Base-by-base conservation (phyloP, 164 flowering plant genomes). In the Macadamia integrifolia region DNA sequence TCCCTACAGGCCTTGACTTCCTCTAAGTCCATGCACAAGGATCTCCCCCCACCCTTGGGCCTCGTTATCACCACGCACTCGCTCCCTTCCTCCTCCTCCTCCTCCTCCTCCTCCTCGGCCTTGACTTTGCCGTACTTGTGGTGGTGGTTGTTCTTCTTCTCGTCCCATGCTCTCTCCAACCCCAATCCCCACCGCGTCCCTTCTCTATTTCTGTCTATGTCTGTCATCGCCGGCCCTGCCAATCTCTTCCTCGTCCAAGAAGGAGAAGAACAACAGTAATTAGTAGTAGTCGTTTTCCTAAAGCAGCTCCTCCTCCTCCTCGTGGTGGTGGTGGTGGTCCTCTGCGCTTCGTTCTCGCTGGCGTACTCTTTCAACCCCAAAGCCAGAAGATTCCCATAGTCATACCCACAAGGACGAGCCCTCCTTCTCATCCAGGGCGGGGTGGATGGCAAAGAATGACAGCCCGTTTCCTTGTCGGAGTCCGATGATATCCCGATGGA, bases 1-100 rank as follows among this genome's bases (percentile, higher is more conserved):
- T 88, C 93, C 44, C 78, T 74, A 58, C 90, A 86, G 1, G 91
- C 93, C 76, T 84, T 88, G 46, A 86, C 85, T 75, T 88, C 93
- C 53, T 80, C 88, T 78, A 82, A 58, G 64, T 83, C 88, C 93
- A 88, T 84, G 30, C 84, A 79, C 81, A 86, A 53, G 1, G 82
- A 73, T 60, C 83, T 79, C 57, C 72, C 74, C 52, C 89, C 90
- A 60, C 88, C 87, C 40, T 82, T 85, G 0, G 93, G 83, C 79
- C 77, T 79, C 0, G 89, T 81, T 10, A 83, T 80, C 78, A 84
- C 79, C 77, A 75, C 55, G 57, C 78, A 56, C 35, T 79, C 84
- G 12, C 75, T 60, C 2, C 77, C 81, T 43, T 35, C 40, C 3
- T 63, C 59, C 1, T 72, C 13, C 9, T 60, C 53, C 13, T 63